Evolutionary conservation across 805 yeast genomes (phyloP).

Genomic region (Candida tallmaniae): DNA sequence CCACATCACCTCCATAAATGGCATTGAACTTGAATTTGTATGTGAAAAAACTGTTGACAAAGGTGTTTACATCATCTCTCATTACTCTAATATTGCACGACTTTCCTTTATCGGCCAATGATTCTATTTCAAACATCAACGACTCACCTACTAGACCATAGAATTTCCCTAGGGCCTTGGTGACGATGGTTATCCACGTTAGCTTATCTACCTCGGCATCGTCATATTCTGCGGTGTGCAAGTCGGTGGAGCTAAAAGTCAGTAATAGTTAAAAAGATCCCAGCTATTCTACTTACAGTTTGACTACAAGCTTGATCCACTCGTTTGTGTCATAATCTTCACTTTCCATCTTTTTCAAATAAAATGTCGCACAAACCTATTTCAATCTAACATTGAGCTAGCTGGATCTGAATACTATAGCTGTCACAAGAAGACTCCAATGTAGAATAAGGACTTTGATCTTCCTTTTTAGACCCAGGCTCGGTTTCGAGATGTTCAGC

Average conservation of each 20-base stretch:
- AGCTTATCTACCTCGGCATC: slow-evolving; percentile 21
- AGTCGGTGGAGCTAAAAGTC: no score
- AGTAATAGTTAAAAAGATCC: no score
- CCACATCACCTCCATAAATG: slow-evolving; percentile 17
- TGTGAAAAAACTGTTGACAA: slow-evolving; percentile 26
- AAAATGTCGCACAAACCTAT: no score
- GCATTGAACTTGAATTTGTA: slow-evolving; percentile 26
- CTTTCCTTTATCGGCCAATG: slow-evolving; percentile 9
- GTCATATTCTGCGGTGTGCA: slow-evolving; percentile 8
- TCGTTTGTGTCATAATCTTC: no score
- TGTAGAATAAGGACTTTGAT: slow-evolving; percentile 14
- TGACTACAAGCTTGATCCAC: slow-evolving; percentile 4
- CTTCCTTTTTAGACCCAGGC: slow-evolving; percentile 3
- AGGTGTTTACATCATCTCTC: slow-evolving; percentile 23
- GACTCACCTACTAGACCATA: slow-evolving; percentile 35
- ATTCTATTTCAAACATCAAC: slow-evolving; percentile 24
- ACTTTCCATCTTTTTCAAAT: no score
- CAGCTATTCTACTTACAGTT: slow-evolving; percentile 8
- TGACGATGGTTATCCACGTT: slow-evolving; percentile 28
- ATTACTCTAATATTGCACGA: slow-evolving; percentile 25
- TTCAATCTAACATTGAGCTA: no score
- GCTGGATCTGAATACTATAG: slow-evolving; percentile 27
- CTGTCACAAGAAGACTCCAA: slow-evolving; percentile 17
- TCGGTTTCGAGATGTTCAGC: no score
- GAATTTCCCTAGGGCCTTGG: slow-evolving; percentile 19